phyloP scores from a whole-genome alignment of 257 asterid species.

The Scutellaria minor region DNA sequence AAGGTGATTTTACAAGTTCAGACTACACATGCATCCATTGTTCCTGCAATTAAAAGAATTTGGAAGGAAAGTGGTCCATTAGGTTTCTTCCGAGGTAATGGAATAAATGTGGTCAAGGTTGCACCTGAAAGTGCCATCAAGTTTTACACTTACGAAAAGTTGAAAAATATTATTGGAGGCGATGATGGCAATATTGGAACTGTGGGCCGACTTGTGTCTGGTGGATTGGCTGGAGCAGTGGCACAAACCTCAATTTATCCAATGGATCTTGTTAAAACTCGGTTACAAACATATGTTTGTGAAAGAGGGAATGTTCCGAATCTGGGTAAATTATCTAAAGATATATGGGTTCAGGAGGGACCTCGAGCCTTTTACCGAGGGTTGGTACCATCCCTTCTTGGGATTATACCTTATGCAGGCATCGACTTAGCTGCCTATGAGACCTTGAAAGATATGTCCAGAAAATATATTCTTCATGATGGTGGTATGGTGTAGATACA shows the following conservation, averaged over 20 bases:
- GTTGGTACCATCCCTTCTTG: slow-evolving; percentile 89
- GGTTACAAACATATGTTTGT: slow-evolving; percentile 77
- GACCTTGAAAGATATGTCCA: slow-evolving; percentile 85
- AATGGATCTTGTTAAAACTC: slow-evolving; percentile 96
- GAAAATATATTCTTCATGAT: slow-evolving; percentile 72
- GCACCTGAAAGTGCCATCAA: slow-evolving; percentile 99
- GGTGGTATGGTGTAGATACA: slow-evolving; percentile 56
- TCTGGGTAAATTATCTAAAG: slow-evolving; percentile 71
- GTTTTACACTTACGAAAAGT: slow-evolving; percentile 80
- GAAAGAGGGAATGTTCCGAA: slow-evolving; percentile 75
- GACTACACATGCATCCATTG: slow-evolving; percentile 70
- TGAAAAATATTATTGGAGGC: slow-evolving; percentile 69
- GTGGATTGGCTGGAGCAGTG: slow-evolving; percentile 98
- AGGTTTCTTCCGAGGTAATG: slow-evolving; percentile 92
- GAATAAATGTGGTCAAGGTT: slow-evolving; percentile 88
- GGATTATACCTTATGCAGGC: slow-evolving; percentile 95
- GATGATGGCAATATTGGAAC: slow-evolving; percentile 68
- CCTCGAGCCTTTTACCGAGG: slow-evolving; percentile 97
- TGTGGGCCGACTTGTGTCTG: slow-evolving; percentile 72
- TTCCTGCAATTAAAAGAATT: slow-evolving; percentile 62
- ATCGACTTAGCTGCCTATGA: slow-evolving; percentile 92
- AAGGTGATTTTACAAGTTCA: slow-evolving; percentile 93
- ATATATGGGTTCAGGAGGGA: slow-evolving; percentile 87
- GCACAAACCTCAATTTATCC: slow-evolving; percentile 97
- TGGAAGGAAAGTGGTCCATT: slow-evolving; percentile 75